Base-by-base conservation (phyloP, 169 alveolate genomes). In the Perkinsus olseni region DNA sequence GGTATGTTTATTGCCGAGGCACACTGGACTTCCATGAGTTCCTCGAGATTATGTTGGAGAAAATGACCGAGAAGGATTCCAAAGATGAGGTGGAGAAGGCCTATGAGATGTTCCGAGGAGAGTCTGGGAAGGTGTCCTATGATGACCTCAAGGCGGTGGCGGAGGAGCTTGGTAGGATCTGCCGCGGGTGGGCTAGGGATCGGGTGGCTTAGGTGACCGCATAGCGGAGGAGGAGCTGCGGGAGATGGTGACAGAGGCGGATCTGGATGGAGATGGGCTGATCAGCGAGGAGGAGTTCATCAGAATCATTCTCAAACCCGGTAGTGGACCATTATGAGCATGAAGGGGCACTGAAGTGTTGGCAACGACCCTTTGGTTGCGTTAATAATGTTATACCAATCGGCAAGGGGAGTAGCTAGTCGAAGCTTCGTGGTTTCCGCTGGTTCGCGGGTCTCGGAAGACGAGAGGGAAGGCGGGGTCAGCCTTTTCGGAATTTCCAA, bases 241-340 rank as follows among this genome's bases (percentile, higher is more conserved):
- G 93, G 98, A 97, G 97, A 98, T 98, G 99, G 98, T 98, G 90
- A 98, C 97, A 93, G 99, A 98, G 96, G 99, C 99, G 40, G 99
- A 98, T 92, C 95, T 98, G 93, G 99, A 98, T 94, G 99, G 99
- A 51, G 99, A 98, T 95, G 99, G 99, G 28, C 99, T 97, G 92
- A 97, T 98, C 74, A 97, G 96, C 93, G 99, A 98, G 94, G 99
- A 98, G 92, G 99, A 98, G 94, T 98, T 98, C 95, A 96, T 98
- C 93, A 97, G 98, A 93, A 98, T 98, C 17, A 62, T 62, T 24
- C 82, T 62, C 1, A 62, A 62, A 24, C 34, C 37, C 17, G 82
- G 31, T 3, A 28, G 82, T 3, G 31, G 34, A 21, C 34, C 82
- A 21, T 62, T 62, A 4, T 62, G 82, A 62, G 82, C 82, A 62